phyloP scores from a whole-genome alignment of 371 early-diverging fungal species.

The Mortierella sp. region DNA sequence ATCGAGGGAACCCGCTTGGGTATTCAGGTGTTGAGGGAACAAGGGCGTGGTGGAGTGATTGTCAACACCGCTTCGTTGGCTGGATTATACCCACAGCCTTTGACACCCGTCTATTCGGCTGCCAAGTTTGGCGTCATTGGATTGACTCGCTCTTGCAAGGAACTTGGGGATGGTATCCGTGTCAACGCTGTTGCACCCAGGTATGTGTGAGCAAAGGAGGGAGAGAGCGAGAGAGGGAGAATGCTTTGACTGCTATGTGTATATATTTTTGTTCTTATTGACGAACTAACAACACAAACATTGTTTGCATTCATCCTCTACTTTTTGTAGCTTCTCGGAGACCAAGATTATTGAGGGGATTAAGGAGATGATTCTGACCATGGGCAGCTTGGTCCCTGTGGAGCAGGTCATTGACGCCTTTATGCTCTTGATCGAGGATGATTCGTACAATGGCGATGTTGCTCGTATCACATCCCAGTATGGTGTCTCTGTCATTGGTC shows the following conservation, averaged over 20 bases:
- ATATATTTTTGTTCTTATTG: background rate
- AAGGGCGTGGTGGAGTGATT: conserved; percentile 73
- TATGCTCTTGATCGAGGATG: conserved; percentile 74
- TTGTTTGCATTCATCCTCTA: background rate
- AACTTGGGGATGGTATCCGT: conserved; percentile 67
- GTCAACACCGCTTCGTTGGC: conserved; percentile 87
- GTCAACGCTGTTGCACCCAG: conserved; percentile 85
- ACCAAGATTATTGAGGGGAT: conserved; percentile 50
- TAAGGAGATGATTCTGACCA: conserved; percentile 18
- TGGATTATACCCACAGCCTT: conserved; percentile 77
- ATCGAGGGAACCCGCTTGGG: conserved; percentile 78
- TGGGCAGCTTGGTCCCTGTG: conserved; percentile 47
- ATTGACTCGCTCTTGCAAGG: conserved; percentile 71
- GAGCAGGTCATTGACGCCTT: conserved; percentile 76
- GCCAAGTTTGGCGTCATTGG: conserved; percentile 84
- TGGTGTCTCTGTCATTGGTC: conserved; percentile 52
- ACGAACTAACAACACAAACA: background rate
- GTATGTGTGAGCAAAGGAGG: background rate
- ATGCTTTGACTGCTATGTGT: no score
- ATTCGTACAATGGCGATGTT: conserved; percentile 59
- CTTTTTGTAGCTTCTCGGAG: conserved; percentile 67
- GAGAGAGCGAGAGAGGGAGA: no score
- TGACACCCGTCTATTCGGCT: conserved; percentile 84
- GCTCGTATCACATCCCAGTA: conserved; percentile 63
- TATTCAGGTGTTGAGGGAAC: conserved; percentile 68